Evolutionary conservation across 75 land plant genomes (phyloP).

Genomic region (Isoetes taiwanensis): DNA sequence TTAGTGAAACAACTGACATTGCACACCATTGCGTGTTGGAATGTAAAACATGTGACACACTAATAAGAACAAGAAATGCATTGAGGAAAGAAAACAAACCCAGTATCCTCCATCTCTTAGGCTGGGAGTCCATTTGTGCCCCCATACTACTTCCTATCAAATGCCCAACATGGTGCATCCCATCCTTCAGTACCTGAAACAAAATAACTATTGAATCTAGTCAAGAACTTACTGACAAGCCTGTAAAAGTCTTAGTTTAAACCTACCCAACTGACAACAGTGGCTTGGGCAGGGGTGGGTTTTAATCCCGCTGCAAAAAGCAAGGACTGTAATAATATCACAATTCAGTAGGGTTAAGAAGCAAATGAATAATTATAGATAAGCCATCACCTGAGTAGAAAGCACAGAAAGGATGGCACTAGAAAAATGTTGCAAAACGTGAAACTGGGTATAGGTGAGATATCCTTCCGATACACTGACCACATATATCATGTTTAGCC

Average conservation of each 20-base stretch:
- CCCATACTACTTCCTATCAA: slow-evolving; percentile 92
- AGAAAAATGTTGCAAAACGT: slow-evolving; percentile 84
- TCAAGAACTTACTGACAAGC: too few species aligned
- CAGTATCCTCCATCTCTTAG: slow-evolving; percentile 92
- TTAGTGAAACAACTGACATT: too few species aligned
- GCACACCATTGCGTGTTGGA: too few species aligned
- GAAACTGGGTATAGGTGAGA: slow-evolving; percentile 74
- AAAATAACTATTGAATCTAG: not conserved
- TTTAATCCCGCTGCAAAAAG: slow-evolving; percentile 97
- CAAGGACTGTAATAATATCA: slow-evolving; percentile 75
- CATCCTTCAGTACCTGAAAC: slow-evolving; percentile 83
- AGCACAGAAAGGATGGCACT: slow-evolving; percentile 83
- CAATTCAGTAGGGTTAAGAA: not conserved
- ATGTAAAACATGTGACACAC: too few species aligned
- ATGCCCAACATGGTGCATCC: slow-evolving; percentile 95
- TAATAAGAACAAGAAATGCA: not conserved
- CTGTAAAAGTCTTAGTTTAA: not conserved
- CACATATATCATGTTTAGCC: too few species aligned
- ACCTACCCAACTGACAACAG: slow-evolving; percentile 93
- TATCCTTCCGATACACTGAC: slow-evolving; percentile 97
- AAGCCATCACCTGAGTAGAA: slow-evolving; percentile 64
- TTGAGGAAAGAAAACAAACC: slow-evolving; percentile 30
- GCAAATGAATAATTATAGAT: not conserved
- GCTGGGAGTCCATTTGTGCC: slow-evolving; percentile 97
- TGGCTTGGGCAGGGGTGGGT: slow-evolving; percentile 96